Evolutionary conservation across 2,329 filamentous ascomycete genomes (phyloP).

Genomic region (Pyricularia sp.): DNA sequence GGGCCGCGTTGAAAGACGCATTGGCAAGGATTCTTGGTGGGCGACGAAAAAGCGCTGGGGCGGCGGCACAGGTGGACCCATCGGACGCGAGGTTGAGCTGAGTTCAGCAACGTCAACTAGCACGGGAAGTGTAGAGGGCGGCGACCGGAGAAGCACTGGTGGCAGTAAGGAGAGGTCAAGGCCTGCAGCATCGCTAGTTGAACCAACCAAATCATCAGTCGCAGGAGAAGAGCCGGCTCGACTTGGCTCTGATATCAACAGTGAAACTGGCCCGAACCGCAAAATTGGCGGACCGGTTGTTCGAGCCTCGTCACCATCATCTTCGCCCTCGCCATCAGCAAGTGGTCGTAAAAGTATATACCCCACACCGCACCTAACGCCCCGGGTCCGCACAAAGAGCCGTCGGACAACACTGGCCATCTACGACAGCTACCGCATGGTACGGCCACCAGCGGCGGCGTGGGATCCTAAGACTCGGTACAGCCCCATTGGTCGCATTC

Average conservation of each 20-base stretch:
- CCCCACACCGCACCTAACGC: neutral
- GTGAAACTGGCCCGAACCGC: neutral
- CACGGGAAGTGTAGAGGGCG: constrained; percentile 2
- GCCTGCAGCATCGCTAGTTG: neutral
- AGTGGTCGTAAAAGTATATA: neutral
- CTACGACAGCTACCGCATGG: constrained; percentile 56
- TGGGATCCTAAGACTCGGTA: constrained; percentile 55
- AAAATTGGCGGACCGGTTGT: neutral
- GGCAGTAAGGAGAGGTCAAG: neutral
- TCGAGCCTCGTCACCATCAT: neutral
- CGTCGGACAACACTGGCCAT: constrained; percentile 34
- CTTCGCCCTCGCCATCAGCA: neutral
- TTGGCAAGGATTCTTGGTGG: constrained; percentile 55
- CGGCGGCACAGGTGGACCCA: constrained; percentile 51
- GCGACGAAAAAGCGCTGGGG: constrained; percentile 51
- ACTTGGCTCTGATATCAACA: neutral
- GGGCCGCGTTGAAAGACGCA: constrained; percentile 42
- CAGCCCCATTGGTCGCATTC: constrained; percentile 41
- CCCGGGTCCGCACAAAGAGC: neutral
- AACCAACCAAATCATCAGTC: neutral
- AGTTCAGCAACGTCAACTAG: constrained; percentile 11
- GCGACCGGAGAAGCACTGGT: neutral
- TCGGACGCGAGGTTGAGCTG: constrained; percentile 49
- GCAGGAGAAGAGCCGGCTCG: neutral
- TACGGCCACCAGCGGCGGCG: constrained; percentile 44